Evolutionary conservation across 345 rosid species (phyloP), one percentile per base, ranked within the genome.

Genomic region (Mercurialis annua): DNA sequence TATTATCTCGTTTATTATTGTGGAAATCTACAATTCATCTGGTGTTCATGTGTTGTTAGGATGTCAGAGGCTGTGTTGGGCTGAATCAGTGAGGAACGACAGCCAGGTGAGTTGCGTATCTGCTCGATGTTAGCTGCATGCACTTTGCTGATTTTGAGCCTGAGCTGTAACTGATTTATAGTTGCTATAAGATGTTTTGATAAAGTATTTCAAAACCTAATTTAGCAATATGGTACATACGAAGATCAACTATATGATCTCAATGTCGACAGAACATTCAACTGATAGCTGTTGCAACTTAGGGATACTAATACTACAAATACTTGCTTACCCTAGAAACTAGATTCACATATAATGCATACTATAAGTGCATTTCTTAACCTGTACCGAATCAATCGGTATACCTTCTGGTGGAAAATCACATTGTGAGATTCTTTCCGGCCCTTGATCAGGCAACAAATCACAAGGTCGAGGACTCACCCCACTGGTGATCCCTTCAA

Each of bases 371-470:
- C 98, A 92, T 30, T 65, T 84, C 67, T 81, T 78, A 62, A 88
- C 59, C 82, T 76, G 68, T 64, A 92, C 83, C 67, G 12, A 65
- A 71, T 92, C 98, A 20, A 92, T 92, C 0, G 93, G 85, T 61
- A 92, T 62, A 0, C 65, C 74, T 20, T 81, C 84, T 2, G 71
- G 42, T 0, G 98, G 97, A 29, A 84, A 90, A 58, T 90, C 80
- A 75, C 98, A 92, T 0, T 83, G 73, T 7, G 62, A 67, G 21
- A 74, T 64, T 9, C 77, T 65, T 74, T 67, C 72, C 0, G 79
- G 77, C 11, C 83, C 82, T 68, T 81, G 81, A 55, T 74, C 86
- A 0, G 90, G 85, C 60, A 87, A 56, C 67, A 78, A 42, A 27
- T 67, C 73, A 58, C 92, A 86, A 1, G 92, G 84, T 17, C 33